Evolutionary conservation across 1,139 yeast species (phyloP).

Genomic region (Kodamaea plutei): DNA sequence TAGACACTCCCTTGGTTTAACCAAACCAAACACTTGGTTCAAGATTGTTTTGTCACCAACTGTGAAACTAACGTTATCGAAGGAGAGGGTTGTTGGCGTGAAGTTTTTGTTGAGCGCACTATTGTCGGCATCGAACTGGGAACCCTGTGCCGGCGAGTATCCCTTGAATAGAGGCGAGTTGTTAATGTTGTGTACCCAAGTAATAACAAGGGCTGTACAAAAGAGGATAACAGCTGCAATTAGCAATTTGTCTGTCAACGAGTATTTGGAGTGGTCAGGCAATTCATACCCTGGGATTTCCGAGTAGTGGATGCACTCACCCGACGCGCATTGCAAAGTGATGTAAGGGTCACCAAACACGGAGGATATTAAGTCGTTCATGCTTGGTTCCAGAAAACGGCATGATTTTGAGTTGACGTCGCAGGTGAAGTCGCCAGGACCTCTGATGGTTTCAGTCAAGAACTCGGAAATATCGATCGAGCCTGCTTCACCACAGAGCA

Average conservation of each 20-base stretch:
- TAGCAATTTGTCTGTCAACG: slow-evolving; percentile 47
- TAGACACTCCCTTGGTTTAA: slow-evolving; percentile 80
- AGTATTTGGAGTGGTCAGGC: slow-evolving; percentile 56
- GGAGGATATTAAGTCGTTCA: slow-evolving; percentile 84
- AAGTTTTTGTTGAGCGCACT: slow-evolving; percentile 50
- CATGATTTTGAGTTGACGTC: slow-evolving; percentile 60
- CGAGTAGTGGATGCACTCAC: slow-evolving; percentile 89
- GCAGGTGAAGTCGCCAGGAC: slow-evolving; percentile 92
- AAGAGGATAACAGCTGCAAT: slow-evolving; percentile 48
- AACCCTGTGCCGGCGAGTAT: slow-evolving; percentile 16
- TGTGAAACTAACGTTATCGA: slow-evolving; percentile 64
- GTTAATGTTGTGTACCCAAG: slow-evolving; percentile 50
- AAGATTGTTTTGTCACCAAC: slow-evolving; percentile 55
- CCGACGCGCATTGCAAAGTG: slow-evolving; percentile 72
- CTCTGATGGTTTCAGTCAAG: slow-evolving; percentile 79
- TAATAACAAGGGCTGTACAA: slow-evolving; percentile 32
- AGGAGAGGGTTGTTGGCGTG: slow-evolving; percentile 74
- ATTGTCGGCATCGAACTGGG: slow-evolving; percentile 32
- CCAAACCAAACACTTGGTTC: slow-evolving; percentile 65
- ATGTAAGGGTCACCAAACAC: slow-evolving; percentile 93
- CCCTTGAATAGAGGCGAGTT: slow-evolving; percentile 59
- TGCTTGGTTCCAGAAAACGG: slow-evolving; percentile 87
- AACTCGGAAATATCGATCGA: slow-evolving; percentile 94
- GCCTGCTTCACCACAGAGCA: slow-evolving; percentile 92
- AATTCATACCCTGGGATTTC: slow-evolving; percentile 85